Evolutionary conservation across 768 basidiomycete genomes (phyloP), one percentile per base, ranked within the genome.

Genomic region (Hortiboletus campestris): DNA sequence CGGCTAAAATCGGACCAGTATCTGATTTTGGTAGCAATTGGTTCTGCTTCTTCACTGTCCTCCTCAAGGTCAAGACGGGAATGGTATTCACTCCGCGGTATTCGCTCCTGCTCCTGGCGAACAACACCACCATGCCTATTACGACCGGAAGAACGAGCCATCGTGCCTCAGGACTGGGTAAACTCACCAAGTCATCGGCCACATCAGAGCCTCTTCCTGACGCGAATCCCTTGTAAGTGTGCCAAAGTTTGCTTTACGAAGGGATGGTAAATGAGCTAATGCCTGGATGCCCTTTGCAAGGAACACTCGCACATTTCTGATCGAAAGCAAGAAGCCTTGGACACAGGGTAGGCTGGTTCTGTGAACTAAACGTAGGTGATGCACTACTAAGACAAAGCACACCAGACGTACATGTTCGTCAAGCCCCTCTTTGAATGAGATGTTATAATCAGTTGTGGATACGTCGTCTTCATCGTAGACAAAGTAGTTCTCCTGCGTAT

Each of bases 401-500:
- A 5, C 49, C 7, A 35, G 46, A 69, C 79, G 39, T 62, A 87
- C 86, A 67, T 77, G 72, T 46, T 61, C 62, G 49, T 78, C 79
- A 40, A 76, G 57, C 31, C 83, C 82, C 68, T 89, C 85, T 61
- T 80, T 75, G 67, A 90, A 91, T 12, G 89, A 90, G 46, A 87
- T 72, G 57, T 78, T 77, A 63, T 81, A 75, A 53, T 81, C 76
- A 36, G 82, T 72, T 32, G 76, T 53, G 5, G 78, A 63, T 22
- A 78, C 77, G 51, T 77, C 74, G 38, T 68, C 70, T 45, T 78
- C 78, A 20, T 75, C 74, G 56, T 80, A 80, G 0, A 76, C 74
- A 60, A 86, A 79, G 67, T 91, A 91, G 58, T 71, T 78, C 67
- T 89, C 85, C 68, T 91, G 89, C 1, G 86, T 80, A 63, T 91